phyloP scores from a whole-genome alignment of 345 rosid species.

The Gossypium arboreum region DNA sequence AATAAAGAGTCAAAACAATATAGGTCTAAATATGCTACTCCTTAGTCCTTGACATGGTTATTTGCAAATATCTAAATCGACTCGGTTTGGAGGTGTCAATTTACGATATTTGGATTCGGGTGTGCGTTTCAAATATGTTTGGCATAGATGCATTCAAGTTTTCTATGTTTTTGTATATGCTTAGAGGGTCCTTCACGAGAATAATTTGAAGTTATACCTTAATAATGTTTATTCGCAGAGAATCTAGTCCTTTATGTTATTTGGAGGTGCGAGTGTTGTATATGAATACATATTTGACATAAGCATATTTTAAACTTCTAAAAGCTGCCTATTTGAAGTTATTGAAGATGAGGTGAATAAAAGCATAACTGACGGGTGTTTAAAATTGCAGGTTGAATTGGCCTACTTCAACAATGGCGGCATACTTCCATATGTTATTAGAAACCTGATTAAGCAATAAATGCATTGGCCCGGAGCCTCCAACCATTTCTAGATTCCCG shows the following conservation, averaged over 20 bases:
- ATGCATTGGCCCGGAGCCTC: neutral
- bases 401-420: constrained; percentile 88
- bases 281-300: too few relatives aligned
- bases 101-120: too few relatives aligned
- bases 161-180: neutral
- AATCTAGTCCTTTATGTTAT: neutral
- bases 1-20: too few relatives aligned
- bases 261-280: neutral
- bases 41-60: neutral
- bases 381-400: constrained; percentile 74
- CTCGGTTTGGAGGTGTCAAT: too few relatives aligned
- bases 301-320: neutral
- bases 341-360: neutral
- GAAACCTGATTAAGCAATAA: constrained; percentile 67
- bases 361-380: neutral
- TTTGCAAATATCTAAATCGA: neutral
- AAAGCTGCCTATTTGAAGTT: neutral
- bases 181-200: neutral
- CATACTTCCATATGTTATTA: constrained; percentile 90
- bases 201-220: neutral
- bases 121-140: neutral
- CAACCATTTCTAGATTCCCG: constrained; percentile 8
- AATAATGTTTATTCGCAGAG: too few relatives aligned
- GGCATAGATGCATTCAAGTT: neutral
- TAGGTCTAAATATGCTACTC: neutral